Evolutionary conservation across 345 rosid genomes (phyloP), one percentile per base, ranked within the genome.

Genomic region (Bretschneidera sinensis): DNA sequence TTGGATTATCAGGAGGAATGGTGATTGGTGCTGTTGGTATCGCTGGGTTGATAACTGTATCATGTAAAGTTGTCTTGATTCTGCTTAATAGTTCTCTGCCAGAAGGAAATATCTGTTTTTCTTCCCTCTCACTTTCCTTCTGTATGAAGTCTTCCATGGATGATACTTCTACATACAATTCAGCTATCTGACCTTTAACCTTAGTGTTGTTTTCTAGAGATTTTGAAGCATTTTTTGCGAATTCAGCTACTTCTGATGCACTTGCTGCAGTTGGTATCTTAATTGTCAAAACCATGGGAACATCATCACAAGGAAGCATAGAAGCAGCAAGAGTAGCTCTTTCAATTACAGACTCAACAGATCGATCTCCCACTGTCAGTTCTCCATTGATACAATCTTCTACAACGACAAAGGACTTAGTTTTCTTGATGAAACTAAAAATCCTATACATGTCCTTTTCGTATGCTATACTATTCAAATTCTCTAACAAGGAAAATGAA

Each of bases 1-100:
- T 66, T 9, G 89, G 73, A 63, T 49, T 74, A 39, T 69, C 63
- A 25, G 82, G 64, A 51, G 76, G 70, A 13, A 59, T 5, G 23
- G 75, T 65, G 49, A 69, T 62, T 14, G 83, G 81, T 17, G 70
- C 71, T 21, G 83, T 66, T 16, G 85, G 54, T 51, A 64, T 55
- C 6, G 88, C 81, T 18, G 88, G 72, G 60, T 63, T 57, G 39
- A 65, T 48, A 39, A 43, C 54, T 9, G 45, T 14, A 47, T 86
- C 96, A 67, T 66, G 81, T 19, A 39, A 9, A 63, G 65, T 51
- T 48, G 74, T 57, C 56, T 57, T 75, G 17, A 74, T 21, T 19
- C 51, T 60, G 56, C 43, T 65, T 25, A 22, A 14, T 33, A 80
- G 81, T 62, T 63, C 60, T 59, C 85, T 79, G 21, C 76, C 71